A percentile compares a stretch with the other conserved stretches of the same genome.
Evolutionary conservation across 2,329 filamentous ascomycete species (phyloP).

Genomic region (Fusarium sp.): DNA sequence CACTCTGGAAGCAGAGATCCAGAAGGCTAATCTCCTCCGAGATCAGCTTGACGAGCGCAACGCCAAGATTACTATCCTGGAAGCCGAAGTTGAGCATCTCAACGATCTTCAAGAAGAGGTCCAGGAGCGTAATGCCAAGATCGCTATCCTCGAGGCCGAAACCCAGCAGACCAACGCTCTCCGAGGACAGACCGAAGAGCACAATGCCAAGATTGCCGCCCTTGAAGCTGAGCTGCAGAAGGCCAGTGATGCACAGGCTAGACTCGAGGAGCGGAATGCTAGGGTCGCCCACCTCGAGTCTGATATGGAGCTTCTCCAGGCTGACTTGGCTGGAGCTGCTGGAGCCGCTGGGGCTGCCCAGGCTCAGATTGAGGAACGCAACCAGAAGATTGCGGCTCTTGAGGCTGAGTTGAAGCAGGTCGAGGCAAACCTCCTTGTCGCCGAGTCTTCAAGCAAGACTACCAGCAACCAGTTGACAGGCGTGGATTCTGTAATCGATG

Average conservation of each 20-base stretch:
- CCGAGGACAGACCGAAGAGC: constrained; percentile 34
- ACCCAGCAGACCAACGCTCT: constrained; percentile 27
- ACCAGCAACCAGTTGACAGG: constrained; percentile 49
- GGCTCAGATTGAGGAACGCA: constrained; percentile 51
- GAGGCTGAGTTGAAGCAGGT: constrained; percentile 50
- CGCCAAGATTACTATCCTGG: constrained; percentile 55
- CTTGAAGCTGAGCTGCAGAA: constrained; percentile 38
- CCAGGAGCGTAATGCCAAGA: constrained; percentile 31
- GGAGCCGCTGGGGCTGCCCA: constrained; percentile 31
- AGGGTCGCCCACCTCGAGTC: constrained; percentile 41
- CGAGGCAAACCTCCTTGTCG: constrained; percentile 40
- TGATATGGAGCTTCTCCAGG: constrained; percentile 50
- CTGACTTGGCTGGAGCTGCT: constrained; percentile 33
- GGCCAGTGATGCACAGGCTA: constrained; percentile 21
- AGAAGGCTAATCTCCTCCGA: constrained; percentile 20
- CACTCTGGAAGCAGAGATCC: constrained; percentile 49
- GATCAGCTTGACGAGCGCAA: constrained; percentile 51
- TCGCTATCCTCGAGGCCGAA: constrained; percentile 26
- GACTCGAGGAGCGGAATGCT: constrained; percentile 35
- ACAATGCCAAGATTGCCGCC: constrained; percentile 32
- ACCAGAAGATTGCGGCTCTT: constrained; percentile 56
- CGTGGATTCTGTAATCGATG: constrained; percentile 46
- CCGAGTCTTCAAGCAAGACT: constrained; percentile 55
- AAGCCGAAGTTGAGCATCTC: constrained; percentile 46
- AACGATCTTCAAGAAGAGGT: constrained; percentile 17